These are phyloP conservation scores for Tylopilus balloui DNA, from an alignment of 768 basidiomycete species.

Conservation along the genomic window DNA sequence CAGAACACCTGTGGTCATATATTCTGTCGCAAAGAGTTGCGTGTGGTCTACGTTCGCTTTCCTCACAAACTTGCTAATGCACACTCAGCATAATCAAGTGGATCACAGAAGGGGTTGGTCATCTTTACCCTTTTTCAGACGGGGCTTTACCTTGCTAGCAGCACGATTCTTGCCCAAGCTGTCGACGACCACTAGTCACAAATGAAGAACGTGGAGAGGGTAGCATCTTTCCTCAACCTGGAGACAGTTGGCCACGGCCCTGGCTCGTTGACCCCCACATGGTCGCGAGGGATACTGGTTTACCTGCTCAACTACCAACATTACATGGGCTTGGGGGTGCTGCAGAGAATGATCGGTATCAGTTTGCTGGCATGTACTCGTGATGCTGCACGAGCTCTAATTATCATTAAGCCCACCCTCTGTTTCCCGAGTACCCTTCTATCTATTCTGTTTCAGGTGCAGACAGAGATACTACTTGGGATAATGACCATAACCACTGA, in stretches of 20 bases:
- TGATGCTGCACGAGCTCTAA: constrained; percentile 22
- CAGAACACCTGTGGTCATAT: constrained; percentile 55
- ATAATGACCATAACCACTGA: constrained; percentile 11
- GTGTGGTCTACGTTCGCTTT: constrained; percentile 19
- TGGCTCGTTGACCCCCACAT: constrained; percentile 21
- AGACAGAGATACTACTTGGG: constrained; percentile 22
- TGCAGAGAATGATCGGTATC: constrained; percentile 24
- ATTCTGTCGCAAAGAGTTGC: constrained; percentile 81
- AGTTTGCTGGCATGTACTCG: constrained; percentile 58
- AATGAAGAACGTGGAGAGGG: constrained; percentile 15
- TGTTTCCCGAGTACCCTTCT: constrained; percentile 20
- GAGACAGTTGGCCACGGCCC: constrained; percentile 19
- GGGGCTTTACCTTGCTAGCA: constrained; percentile 24
- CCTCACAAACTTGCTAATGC: constrained; percentile 14
- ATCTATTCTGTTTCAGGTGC: constrained; percentile 22
- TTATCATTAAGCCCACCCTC: constrained; percentile 14
- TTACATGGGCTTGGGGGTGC: constrained; percentile 8
- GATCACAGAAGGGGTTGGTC: constrained; percentile 53
- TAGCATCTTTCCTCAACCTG: not conserved
- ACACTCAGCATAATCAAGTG: constrained; percentile 57
- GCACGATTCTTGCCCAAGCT: constrained; percentile 66
- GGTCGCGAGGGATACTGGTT: constrained; percentile 13
- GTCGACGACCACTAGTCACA: constrained; percentile 46
- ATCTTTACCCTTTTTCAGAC: constrained; percentile 2
- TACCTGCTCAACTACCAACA: constrained; percentile 17